Conservation (phyloP, 2,329 filamentous ascomycete genomes). For the Didymella arachidicola region DNA sequence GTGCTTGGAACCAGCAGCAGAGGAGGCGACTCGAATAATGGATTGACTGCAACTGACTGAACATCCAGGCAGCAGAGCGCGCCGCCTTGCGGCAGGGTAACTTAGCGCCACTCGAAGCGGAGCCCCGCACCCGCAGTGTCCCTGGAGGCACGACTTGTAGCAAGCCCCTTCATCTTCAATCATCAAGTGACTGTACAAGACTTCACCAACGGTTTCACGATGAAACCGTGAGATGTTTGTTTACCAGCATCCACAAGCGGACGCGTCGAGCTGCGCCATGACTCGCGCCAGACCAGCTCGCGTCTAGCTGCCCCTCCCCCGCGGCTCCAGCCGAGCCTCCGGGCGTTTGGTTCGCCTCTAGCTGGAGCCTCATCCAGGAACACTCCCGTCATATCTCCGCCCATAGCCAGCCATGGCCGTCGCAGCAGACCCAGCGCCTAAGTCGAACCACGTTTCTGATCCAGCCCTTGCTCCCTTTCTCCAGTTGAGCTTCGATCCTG, state of each 20-base stretch:
- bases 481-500: constrained; percentile 78
- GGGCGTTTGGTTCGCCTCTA: constrained; percentile 20
- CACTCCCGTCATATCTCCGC: constrained; percentile 24
- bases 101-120: constrained; percentile 9
- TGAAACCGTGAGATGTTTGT: background rate
- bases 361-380: constrained; percentile 25
- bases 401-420: constrained; percentile 40
- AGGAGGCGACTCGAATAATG: constrained; percentile 13
- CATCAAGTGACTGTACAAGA: background rate
- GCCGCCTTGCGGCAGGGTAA: constrained; percentile 1
- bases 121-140: constrained; percentile 8
- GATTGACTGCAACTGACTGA: constrained; percentile 17
- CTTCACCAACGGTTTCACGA: background rate
- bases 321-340: constrained; percentile 25
- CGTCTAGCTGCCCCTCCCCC: constrained; percentile 29
- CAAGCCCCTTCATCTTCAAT: background rate
- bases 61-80: constrained; percentile 30
- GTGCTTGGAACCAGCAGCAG: constrained; percentile 19
- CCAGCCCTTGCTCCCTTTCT: constrained; percentile 78
- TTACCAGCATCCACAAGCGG: background rate
- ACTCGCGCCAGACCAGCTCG: constrained; percentile 17
- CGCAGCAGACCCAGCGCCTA: constrained; percentile 31
- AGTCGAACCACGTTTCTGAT: constrained; percentile 69
- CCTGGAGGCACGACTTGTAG: background rate
- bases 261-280: constrained; percentile 14